phyloP scores from a whole-genome alignment of 192 early-diverging fungal species.

The Radiomyces spectabilis region DNA sequence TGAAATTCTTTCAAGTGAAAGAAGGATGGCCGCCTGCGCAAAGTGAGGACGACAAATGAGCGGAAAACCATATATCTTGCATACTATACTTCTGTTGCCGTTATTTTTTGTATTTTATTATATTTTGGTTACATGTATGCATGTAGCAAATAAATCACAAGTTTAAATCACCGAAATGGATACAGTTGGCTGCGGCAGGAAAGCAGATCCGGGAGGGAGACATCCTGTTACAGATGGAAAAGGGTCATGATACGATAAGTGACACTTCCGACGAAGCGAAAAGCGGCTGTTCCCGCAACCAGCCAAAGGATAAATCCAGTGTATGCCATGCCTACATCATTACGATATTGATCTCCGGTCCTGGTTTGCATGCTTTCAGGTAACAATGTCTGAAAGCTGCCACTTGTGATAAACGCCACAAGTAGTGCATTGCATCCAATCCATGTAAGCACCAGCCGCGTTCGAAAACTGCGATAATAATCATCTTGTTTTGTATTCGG shows the following conservation, averaged over 20 bases:
- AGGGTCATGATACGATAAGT: slow-evolving; percentile 61
- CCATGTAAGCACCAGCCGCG: slow-evolving; percentile 63
- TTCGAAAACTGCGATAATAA: slow-evolving; percentile 73
- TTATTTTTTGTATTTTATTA: no score
- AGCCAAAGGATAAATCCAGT: slow-evolving; percentile 85
- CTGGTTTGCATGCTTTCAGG: background rate
- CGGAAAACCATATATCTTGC: no score
- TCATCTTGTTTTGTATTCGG: slow-evolving; percentile 56
- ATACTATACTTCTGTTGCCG: no score
- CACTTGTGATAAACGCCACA: slow-evolving; percentile 50
- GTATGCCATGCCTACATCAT: slow-evolving; percentile 41
- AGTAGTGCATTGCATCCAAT: slow-evolving; percentile 62
- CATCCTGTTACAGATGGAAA: no score
- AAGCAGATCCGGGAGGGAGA: no score
- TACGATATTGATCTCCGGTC: slow-evolving; percentile 3
- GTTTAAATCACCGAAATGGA: no score
- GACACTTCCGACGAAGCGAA: slow-evolving; percentile 74
- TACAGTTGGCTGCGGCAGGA: no score
- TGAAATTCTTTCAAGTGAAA: no score
- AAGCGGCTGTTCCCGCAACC: slow-evolving; percentile 59
- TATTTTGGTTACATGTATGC: no score
- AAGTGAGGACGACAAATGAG: no score
- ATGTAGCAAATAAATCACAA: no score
- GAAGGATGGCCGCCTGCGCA: no score
- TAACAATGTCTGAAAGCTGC: slow-evolving; percentile 16